Evolutionary conservation across 1,139 yeast genomes (phyloP), one percentile per base, ranked within the genome.

Genomic region (Candida tropicalis): DNA sequence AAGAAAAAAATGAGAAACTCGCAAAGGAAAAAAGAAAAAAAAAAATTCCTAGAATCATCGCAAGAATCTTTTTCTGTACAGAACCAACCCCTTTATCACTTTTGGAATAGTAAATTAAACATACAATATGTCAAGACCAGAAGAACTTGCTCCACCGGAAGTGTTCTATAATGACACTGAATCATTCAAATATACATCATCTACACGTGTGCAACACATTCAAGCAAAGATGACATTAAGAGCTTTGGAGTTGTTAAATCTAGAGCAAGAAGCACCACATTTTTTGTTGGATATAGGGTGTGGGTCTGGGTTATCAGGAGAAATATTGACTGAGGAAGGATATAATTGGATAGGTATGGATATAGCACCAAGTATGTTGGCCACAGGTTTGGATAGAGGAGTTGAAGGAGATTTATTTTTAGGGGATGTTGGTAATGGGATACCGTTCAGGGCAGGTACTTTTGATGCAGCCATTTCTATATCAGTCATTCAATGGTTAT

Each of bases 81-180:
- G 22, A 17, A 20, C 10, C 9, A 15, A 7, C 16, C 10, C 20
- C n/a, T 28, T 16, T n/a, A n/a, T n/a, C n/a, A n/a, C n/a, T n/a
- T n/a, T n/a, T n/a, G n/a, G n/a, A n/a, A n/a, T n/a, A n/a, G n/a
- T n/a, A n/a, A n/a, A n/a, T n/a, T n/a, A n/a, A n/a, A n/a, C n/a
- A n/a, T n/a, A n/a, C n/a, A n/a, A n/a, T n/a, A 93, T 93, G 99
- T 89, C 97, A 2, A 84, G 99, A 72, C 99, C 99, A 52, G 99
- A 93, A 67, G 91, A 89, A 57, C 75, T 91, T 48, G 99, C 99
- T 11, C 99, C 99, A 28, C 98, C 99, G 35, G 99, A 93, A 70
- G 79, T 91, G 53, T 95, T 90, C 62, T 93, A 93, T 63, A 86
- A 90, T 71, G 98, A 91, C 47, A 67, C 81, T 1, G 99, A 93